Evolutionary conservation across 331 rosid genomes (phyloP).

Genomic region (Acacia pycnantha): DNA sequence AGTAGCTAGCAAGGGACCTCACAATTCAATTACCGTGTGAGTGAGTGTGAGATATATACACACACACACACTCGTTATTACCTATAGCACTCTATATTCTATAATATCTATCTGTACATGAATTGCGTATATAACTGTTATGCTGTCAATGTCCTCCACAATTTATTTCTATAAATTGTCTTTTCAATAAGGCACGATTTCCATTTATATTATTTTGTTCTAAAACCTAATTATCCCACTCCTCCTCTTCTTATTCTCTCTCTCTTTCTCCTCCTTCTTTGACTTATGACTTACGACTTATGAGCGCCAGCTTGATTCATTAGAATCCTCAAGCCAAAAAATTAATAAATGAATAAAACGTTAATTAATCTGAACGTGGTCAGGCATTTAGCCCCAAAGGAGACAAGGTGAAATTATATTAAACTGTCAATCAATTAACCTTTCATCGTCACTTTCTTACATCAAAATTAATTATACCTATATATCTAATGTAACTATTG

Average conservation of each 20-base stretch:
- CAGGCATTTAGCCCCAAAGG: background rate
- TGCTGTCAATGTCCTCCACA: conserved; percentile 3
- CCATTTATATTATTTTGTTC: background rate
- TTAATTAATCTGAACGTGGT: background rate
- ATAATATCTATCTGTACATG: background rate
- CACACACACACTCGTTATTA: background rate
- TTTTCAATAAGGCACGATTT: background rate
- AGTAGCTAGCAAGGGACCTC: conserved; percentile 1
- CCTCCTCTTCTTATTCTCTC: background rate
- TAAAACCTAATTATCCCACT: background rate
- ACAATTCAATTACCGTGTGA: background rate
- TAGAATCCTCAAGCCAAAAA: background rate
- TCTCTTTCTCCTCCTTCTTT: too few species aligned
- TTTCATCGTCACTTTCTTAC: background rate
- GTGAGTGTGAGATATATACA: too few species aligned
- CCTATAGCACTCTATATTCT: background rate
- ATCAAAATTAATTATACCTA: background rate
- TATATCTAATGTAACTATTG: background rate
- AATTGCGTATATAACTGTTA: background rate
- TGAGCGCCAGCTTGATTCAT: background rate
- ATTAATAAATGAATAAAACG: background rate
- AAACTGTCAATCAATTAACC: background rate
- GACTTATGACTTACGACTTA: background rate
- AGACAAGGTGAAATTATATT: background rate
- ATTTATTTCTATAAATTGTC: background rate